phyloP scores from a whole-genome alignment of 208 protist species.

The Leishmania lainsoni region DNA sequence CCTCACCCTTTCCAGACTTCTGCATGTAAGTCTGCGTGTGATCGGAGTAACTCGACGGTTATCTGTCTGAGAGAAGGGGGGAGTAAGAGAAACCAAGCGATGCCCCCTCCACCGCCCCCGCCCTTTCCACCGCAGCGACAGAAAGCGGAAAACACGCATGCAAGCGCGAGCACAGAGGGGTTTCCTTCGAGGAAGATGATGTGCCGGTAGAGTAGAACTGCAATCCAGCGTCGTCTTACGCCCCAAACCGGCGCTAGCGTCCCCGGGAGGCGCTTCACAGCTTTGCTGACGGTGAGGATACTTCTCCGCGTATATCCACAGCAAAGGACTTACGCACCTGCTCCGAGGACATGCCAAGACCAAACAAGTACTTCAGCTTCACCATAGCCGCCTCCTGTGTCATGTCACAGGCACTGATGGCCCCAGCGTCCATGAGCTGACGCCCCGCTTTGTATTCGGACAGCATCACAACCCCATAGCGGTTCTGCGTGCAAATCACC shows the following conservation, averaged over 20 bases:
- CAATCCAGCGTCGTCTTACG: background rate
- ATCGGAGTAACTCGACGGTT: background rate
- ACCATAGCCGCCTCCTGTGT: slow-evolving; percentile 90
- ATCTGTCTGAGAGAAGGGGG: background rate
- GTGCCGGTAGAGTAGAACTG: too few relatives aligned
- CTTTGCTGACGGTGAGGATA: slow-evolving; percentile 2
- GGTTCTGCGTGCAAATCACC: slow-evolving; percentile 91
- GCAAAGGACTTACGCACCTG: slow-evolving; percentile 47
- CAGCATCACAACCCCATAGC: slow-evolving; percentile 65
- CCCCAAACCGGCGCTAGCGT: background rate
- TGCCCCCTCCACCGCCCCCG: background rate
- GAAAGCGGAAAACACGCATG: background rate
- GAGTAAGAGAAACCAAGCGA: background rate
- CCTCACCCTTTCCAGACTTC: background rate
- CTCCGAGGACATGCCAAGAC: slow-evolving; percentile 41
- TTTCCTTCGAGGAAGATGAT: background rate
- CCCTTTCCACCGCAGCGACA: background rate
- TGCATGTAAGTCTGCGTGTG: too few relatives aligned
- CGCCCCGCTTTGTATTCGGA: slow-evolving; percentile 80
- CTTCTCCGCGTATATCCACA: slow-evolving; percentile 18
- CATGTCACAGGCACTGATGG: slow-evolving; percentile 88
- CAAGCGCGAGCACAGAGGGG: background rate
- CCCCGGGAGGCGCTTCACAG: background rate
- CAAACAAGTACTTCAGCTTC: slow-evolving; percentile 92
- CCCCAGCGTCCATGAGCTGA: slow-evolving; percentile 62